Evolutionary conservation across 1,284 basidiomycete species (phyloP).

Genomic region (Ganoderma resinaceum): DNA sequence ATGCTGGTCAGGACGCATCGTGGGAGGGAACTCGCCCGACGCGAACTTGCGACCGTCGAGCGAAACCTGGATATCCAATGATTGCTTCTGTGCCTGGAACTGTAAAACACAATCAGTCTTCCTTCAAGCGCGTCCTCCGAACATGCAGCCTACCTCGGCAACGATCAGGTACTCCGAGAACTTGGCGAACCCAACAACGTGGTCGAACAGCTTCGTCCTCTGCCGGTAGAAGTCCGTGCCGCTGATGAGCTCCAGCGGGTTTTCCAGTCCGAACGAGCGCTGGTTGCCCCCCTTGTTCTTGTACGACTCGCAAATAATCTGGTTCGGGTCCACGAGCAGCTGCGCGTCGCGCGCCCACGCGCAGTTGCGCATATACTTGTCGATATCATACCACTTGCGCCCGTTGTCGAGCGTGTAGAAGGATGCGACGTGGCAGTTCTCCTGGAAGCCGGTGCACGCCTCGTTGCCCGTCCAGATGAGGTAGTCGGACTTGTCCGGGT

Average conservation of each 20-base stretch:
- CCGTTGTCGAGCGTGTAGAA: conserved; percentile 84
- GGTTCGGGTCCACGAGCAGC: conserved; percentile 81
- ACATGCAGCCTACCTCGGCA: conserved; percentile 72
- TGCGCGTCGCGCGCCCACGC: conserved; percentile 89
- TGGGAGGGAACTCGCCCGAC: conserved; percentile 88
- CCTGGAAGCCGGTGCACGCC: conserved; percentile 59
- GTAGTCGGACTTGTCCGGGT: conserved; percentile 81
- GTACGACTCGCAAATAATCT: conserved; percentile 95
- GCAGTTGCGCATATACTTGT: conserved; percentile 90
- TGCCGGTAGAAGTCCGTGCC: conserved; percentile 80
- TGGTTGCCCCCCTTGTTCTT: conserved; percentile 86
- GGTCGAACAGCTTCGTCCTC: conserved; percentile 82
- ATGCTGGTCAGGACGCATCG: conserved; percentile 88
- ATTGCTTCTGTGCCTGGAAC: conserved; percentile 64
- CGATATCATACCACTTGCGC: conserved; percentile 77
- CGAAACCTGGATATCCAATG: conserved; percentile 89
- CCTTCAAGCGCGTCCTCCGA: too few relatives aligned
- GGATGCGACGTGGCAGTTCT: conserved; percentile 75
- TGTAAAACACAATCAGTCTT: conserved; percentile 38
- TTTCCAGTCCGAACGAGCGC: conserved; percentile 59
- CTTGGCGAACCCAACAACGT: conserved; percentile 94
- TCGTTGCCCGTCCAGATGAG: conserved; percentile 90
- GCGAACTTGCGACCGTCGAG: conserved; percentile 90
- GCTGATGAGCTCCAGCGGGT: conserved; percentile 82
- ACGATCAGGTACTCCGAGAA: conserved; percentile 97